Conservation (phyloP, 352 stramenopile genomes). For the Poterioochromonas sp. region DNA sequence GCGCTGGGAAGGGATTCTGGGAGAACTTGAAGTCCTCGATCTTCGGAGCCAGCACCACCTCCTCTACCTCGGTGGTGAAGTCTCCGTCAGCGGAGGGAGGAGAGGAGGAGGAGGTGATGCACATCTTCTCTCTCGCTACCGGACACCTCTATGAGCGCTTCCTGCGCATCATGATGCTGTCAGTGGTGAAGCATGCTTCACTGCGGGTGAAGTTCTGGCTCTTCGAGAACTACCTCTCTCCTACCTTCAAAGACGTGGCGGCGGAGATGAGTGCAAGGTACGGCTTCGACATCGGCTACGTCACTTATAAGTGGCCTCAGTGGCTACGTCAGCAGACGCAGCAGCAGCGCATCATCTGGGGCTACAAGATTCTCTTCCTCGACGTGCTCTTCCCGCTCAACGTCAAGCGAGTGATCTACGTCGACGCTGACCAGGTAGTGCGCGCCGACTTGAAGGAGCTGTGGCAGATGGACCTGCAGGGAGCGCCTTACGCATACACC, state of each 20-base stretch:
- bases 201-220: constrained; percentile 99
- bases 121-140: constrained; percentile 96
- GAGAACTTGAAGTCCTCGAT: neutral
- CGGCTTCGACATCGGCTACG: constrained; percentile 71
- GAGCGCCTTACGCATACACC: constrained; percentile 91
- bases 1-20: neutral
- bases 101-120: constrained; percentile 75
- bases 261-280: neutral
- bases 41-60: neutral
- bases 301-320: constrained; percentile 99
- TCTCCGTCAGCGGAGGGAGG: too few relatives aligned
- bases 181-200: constrained; percentile 80
- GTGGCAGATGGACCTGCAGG: constrained; percentile 94
- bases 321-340: constrained; percentile 95
- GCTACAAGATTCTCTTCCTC: constrained; percentile 99
- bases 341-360: constrained; percentile 99
- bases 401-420: constrained; percentile 90
- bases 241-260: constrained; percentile 82
- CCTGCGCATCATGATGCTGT: constrained; percentile 99
- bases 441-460: constrained; percentile 95
- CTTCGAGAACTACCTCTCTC: constrained; percentile 96
- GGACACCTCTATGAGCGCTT: constrained; percentile 98
- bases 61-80: constrained; percentile 9
- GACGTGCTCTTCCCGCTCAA: constrained; percentile 97
- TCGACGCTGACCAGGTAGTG: constrained; percentile 97